Percentiles rank a stretch among this genome's conserved stretches.
Evolutionary conservation across 768 basidiomycete species (phyloP).

Genomic region (Boletus subcaerulescens): DNA sequence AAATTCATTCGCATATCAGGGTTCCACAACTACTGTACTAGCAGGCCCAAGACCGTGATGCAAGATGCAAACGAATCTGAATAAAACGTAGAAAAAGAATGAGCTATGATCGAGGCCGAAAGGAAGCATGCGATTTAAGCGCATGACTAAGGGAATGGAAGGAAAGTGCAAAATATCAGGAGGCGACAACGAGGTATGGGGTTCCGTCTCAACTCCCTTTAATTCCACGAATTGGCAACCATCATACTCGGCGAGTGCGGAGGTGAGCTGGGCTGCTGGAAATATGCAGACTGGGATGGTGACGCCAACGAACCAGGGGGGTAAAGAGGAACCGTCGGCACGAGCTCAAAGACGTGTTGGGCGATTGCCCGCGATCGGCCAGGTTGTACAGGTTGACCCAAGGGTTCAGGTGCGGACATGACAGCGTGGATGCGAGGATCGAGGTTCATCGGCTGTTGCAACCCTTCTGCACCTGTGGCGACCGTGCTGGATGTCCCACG

Average conservation of each 20-base stretch:
- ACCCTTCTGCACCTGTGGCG: slow-evolving; percentile 33
- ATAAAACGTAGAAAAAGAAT: no score
- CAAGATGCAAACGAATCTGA: no score
- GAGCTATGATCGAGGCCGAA: no score
- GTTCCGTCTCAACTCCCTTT: background rate
- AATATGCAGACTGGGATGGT: slow-evolving; percentile 50
- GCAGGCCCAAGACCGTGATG: background rate
- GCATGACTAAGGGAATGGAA: no score
- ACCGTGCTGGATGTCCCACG: slow-evolving; percentile 41
- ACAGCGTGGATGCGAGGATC: slow-evolving; percentile 87
- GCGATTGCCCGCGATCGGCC: slow-evolving; percentile 48
- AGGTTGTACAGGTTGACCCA: slow-evolving; percentile 37
- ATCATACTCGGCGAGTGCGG: slow-evolving; percentile 52
- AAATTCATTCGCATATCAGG: background rate
- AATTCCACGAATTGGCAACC: slow-evolving; percentile 24
- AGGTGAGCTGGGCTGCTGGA: slow-evolving; percentile 51
- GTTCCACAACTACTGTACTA: background rate
- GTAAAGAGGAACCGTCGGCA: slow-evolving; percentile 41
- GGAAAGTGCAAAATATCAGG: background rate
- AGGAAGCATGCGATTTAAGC: no score
- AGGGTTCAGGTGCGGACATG: slow-evolving; percentile 56
- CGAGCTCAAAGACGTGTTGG: slow-evolving; percentile 76
- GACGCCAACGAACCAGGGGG: slow-evolving; percentile 48
- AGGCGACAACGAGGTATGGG: background rate
- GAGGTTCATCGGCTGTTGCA: slow-evolving; percentile 47